Evolutionary conservation across 1,139 yeast genomes (phyloP).

Genomic region (Yamadazyma diospyri): DNA sequence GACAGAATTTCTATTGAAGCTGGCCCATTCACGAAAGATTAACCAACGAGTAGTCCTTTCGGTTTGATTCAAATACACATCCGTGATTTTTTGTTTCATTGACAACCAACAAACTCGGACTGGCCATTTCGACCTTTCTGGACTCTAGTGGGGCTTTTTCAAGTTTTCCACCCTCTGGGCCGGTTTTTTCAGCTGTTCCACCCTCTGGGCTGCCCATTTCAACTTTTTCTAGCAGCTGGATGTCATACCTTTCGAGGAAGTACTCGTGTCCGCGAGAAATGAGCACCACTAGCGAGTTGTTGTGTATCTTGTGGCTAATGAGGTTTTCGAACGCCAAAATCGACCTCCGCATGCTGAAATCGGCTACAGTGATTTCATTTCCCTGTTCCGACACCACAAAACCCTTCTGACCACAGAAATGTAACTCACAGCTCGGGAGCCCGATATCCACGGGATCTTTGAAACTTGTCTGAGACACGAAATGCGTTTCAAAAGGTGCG

Average conservation of each 20-base stretch:
- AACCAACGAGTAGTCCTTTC: slow-evolving; percentile 37
- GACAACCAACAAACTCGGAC: slow-evolving; percentile 9
- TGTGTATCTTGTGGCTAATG: slow-evolving; percentile 4
- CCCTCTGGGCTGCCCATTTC: neutral
- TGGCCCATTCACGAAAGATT: slow-evolving; percentile 10
- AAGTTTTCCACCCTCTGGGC: neutral
- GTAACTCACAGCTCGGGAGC: slow-evolving; percentile 2
- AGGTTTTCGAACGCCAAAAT: slow-evolving; percentile 1
- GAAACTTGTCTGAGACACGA: slow-evolving; percentile 1
- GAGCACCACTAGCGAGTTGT: slow-evolving; percentile 2
- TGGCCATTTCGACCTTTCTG: neutral
- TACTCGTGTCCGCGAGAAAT: slow-evolving; percentile 1
- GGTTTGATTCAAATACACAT: slow-evolving; percentile 38
- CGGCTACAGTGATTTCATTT: neutral
- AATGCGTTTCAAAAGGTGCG: slow-evolving; percentile 6
- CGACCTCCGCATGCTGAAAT: neutral
- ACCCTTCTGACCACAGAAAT: neutral
- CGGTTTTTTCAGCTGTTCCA: neutral
- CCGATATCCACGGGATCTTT: slow-evolving; percentile 1
- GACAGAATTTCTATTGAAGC: slow-evolving; percentile 2
- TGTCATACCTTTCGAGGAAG: slow-evolving; percentile 3
- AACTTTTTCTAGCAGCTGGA: neutral
- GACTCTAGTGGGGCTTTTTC: neutral
- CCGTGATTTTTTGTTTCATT: slow-evolving; percentile 19
- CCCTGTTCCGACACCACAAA: neutral